Percentiles rank a stretch among this genome's conserved stretches.
Evolutionary conservation across 2,329 filamentous ascomycete species (phyloP).

Genomic region (Microthyrium microscopicum): DNA sequence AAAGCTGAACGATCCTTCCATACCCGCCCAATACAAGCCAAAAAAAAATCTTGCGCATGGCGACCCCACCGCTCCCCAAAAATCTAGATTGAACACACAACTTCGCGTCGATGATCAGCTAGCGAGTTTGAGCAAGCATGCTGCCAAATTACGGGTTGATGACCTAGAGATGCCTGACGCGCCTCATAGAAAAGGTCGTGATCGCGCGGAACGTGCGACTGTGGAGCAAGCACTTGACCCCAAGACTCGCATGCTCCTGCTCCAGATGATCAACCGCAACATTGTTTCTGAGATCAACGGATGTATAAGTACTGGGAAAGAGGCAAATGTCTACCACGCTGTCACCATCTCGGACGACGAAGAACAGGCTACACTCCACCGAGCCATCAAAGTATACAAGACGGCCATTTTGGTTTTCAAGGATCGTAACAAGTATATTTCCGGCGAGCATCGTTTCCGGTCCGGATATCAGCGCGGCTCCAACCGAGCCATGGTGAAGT

Average conservation of each 20-base stretch:
- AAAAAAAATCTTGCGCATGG: not conserved
- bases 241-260: conserved; percentile 81
- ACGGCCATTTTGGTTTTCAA: conserved; percentile 96
- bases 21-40: not conserved
- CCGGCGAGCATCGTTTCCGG: conserved; percentile 83
- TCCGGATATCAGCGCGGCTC: conserved; percentile 86
- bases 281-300: conserved; percentile 85
- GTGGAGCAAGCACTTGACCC: conserved; percentile 90
- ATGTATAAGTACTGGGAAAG: conserved; percentile 89
- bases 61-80: too few relatives aligned
- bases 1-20: not conserved
- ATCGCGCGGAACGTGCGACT: conserved; percentile 86
- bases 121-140: too few relatives aligned
- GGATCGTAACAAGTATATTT: conserved; percentile 89
- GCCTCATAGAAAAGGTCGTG: conserved; percentile 42
- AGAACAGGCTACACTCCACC: conserved; percentile 38
- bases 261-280: conserved; percentile 90
- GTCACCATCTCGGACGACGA: conserved; percentile 43
- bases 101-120: too few relatives aligned
- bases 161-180: conserved; percentile 18
- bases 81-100: too few relatives aligned
- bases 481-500: conserved; percentile 91
- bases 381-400: conserved; percentile 98
- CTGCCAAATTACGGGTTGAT: conserved; percentile 69
- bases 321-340: conserved; percentile 95